Evolutionary conservation across 129 eudicot genomes (phyloP), one percentile per base, ranked within the genome.

Genomic region (Logfia minima): DNA sequence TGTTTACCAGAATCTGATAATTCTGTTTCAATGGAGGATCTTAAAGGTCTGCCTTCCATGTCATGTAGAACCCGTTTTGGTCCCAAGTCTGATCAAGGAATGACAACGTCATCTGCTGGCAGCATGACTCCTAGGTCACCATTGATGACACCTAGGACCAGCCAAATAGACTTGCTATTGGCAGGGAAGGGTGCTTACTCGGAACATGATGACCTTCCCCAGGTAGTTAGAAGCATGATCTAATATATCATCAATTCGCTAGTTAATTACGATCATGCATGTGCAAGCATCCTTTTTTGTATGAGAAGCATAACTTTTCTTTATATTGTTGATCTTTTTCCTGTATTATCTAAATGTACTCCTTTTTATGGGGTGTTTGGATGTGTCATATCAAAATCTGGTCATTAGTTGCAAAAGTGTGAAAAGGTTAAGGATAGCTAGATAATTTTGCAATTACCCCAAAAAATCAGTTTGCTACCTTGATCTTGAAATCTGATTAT

Each of bases 71-170:
- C 97, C 16, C 93, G 98, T 34, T 94, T 94, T 83, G 98, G 98
- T 65, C 93, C 98, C 69, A 94, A 89, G 77, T 87, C 96, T 80
- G 97, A 94, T 71, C 97, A 91, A 78, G 98, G 98, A 67, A 89
- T 94, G 97, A 87, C 97, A 22, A 87, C 96, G 1, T 94, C 98
- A 75, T 94, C 97, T 72, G 98, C 93, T 19, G 98, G 96, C 63
- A 94, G 97, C 79, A 91, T 94, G 93, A 94, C 98, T 77, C 98
- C 98, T 69, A 84, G 97, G 81, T 94, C 97, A 21, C 98, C 97
- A 10, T 45, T 90, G 81, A 70, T 85, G 87, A 91, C 98, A 63
- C 98, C 97, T 39, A 76, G 80, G 71, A 87, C 84, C 28, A 86
- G 86, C 82, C 92, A 79, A 76, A 91, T 94, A 56, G 98, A 94